Evolutionary conservation across 768 basidiomycete species (phyloP), one percentile per base, ranked within the genome.

Genomic region (Trametes gibbosa): DNA sequence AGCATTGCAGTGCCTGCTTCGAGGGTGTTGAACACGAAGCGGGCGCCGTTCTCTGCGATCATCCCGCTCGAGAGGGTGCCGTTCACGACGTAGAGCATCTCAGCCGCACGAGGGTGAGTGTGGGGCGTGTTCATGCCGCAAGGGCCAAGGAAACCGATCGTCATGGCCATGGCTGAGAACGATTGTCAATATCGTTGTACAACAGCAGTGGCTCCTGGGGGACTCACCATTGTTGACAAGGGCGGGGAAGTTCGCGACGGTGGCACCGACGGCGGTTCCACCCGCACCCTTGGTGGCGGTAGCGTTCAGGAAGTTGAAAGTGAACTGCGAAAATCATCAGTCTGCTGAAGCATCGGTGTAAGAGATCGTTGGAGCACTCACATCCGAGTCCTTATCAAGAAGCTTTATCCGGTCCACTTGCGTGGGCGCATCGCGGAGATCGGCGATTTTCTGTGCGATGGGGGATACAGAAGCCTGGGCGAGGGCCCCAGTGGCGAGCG

Each of bases 121-220:
- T 75, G 74, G 12, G 74, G 73, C 9, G 71, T 74, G 68, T 75
- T 73, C 69, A 70, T 65, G 7, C 69, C 70, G 55, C 72, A 73
- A 2, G 72, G 70, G 53, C 66, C 69, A 19, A 72, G 60, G 61
- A 63, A 65, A 13, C 70, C 70, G 25, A 68, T 53, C 34, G 69
- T 65, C 62, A 69, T 67, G 10, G 70, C 66, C 34, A 69, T 58
- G 19, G 53, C 65, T 66, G 50, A 21, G 23, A 40, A 2, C 14
- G 19, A 16, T 16, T 13, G 34, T 50, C 10, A 50, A 13, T 19
- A 21, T 3, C 16, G 4, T 9, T 10, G 9, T 17, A 2, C 7
- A 21, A 23, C 5, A 24, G 12, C 25, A 5, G 21, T 3, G 8
- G n/a, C n/a, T n/a, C n/a, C 13, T 34, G 25, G 8, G 25, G 17